Base-by-base conservation (phyloP, 306 rosid species). In the Gleditsia sinensis region DNA sequence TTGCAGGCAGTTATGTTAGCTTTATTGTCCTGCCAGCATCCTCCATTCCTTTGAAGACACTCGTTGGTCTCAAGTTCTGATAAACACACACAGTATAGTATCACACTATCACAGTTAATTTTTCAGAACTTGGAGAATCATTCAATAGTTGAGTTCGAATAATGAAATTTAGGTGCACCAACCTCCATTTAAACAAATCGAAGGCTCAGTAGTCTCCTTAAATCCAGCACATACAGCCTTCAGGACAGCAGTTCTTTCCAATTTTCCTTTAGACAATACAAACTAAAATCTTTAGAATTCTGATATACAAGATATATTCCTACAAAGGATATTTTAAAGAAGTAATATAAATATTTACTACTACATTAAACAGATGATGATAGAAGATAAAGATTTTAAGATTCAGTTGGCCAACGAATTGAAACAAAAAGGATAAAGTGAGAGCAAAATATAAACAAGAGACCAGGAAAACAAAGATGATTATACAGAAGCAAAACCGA, bases 191-290 rank as follows among this genome's bases (percentile, higher is more conserved):
- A 92, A 86, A 86, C 99, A 94, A 72, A 92, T 61, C 27, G 74
- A 64, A 79, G 99, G 99, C 20, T 92, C 97, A 13, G 87, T 60
- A 57, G 83, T 81, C 83, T 92, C 96, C 85, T 92, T 84, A 76
- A 94, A 94, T 83, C 97, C 99, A 28, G 97, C 64, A 71, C 99
- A 94, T 75, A 94, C 7, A 7, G 97, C 99, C 83, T 88, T 92
- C 48, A 92, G 79, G 69, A 94, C 86, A 33, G 92, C 33, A 62
- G 83, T 84, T 83, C 99, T 87, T 70, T 86, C 96, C 90, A 94
- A 75, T 90, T 92, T 88, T 77, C 99, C 99, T 93, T 79, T 72
- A 66, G 48, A 77, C 25, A 58, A 74, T 61, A 66, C 23, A 78
- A 70, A 64, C 5, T 32, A 61, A 71, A 43, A 79, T 42, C 36